Percentiles rank a stretch among this genome's conserved stretches.
Conservation (phyloP, 768 basidiomycete genomes). For the Termitomyces sp. region DNA sequence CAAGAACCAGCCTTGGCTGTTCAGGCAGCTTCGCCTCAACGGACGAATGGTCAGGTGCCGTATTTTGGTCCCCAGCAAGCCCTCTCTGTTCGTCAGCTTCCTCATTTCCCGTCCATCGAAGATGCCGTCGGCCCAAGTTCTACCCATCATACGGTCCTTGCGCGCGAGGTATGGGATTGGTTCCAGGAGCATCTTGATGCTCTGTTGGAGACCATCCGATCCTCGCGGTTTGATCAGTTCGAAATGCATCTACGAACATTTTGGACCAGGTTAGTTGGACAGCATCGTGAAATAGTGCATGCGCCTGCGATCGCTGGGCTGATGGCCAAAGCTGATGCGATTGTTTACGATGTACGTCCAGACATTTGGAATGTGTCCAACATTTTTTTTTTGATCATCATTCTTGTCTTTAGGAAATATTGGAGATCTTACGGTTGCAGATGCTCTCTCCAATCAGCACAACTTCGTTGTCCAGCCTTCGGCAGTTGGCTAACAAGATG, state of each 20-base stretch:
- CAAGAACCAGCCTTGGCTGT: constrained; percentile 51
- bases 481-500: constrained; percentile 86
- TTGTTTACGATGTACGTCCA: constrained; percentile 81
- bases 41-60: constrained; percentile 36
- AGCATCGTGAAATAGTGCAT: constrained; percentile 84
- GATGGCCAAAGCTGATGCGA: constrained; percentile 87
- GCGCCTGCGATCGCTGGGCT: constrained; percentile 83
- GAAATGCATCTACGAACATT: constrained; percentile 83
- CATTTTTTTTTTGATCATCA: constrained; percentile 6
- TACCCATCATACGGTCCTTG: constrained; percentile 74
- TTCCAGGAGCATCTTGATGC: constrained; percentile 89
- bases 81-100: constrained; percentile 67
- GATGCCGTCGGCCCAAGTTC: constrained; percentile 75
- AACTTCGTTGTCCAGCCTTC: constrained; percentile 60
- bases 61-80: constrained; percentile 47
- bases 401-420: constrained; percentile 58
- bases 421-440: constrained; percentile 79
- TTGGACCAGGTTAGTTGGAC: constrained; percentile 70
- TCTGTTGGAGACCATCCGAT: constrained; percentile 69
- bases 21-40: constrained; percentile 48
- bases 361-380: background rate
- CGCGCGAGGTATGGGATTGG: constrained; percentile 86
- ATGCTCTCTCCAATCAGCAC: constrained; percentile 76
- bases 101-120: constrained; percentile 81
- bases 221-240: constrained; percentile 84